Evolutionary conservation across 352 stramenopile species (phyloP).

Genomic region (Pythium myriotylum): DNA sequence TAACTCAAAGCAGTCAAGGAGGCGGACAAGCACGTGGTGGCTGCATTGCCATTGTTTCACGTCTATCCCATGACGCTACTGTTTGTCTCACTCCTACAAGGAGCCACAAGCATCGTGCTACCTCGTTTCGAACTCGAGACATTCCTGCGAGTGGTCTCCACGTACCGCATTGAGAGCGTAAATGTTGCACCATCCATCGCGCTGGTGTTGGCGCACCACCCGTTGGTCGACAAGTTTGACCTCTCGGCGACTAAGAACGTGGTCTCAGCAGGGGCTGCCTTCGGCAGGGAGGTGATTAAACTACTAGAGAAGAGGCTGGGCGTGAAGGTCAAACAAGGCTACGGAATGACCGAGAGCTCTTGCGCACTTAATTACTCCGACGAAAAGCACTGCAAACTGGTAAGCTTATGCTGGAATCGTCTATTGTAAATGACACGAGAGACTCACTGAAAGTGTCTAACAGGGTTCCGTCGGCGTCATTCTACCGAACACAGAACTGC

Average conservation of each 20-base stretch:
- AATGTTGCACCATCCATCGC: constrained; percentile 90
- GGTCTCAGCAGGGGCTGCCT: constrained; percentile 72
- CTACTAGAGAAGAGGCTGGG: constrained; percentile 54
- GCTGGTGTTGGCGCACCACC: constrained; percentile 86
- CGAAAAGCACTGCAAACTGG: constrained; percentile 10
- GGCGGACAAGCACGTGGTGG: constrained; percentile 46
- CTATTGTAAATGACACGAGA: too few species aligned
- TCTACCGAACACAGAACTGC: constrained; percentile 38
- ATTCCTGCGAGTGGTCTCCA: constrained; percentile 86
- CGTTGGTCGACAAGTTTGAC: constrained; percentile 92
- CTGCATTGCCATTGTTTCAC: constrained; percentile 93
- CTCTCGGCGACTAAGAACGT: constrained; percentile 76
- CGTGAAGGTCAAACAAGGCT: constrained; percentile 37
- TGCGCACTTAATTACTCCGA: constrained; percentile 23
- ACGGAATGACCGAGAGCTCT: constrained; percentile 48
- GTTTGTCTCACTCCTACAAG: constrained; percentile 81
- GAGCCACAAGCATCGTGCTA: constrained; percentile 83
- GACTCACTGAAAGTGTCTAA: too few species aligned
- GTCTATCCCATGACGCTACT: constrained; percentile 92
- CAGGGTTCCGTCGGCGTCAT: constrained; percentile 30
- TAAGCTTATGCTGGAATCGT: not conserved
- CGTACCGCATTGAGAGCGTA: constrained; percentile 46
- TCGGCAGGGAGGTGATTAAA: constrained; percentile 64
- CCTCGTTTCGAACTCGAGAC: constrained; percentile 88
- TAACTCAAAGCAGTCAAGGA: too few species aligned